Evolutionary conservation across 495 filamentous ascomycete genomes (phyloP), one percentile per base, ranked within the genome.

Genomic region (Penicillium daleae): DNA sequence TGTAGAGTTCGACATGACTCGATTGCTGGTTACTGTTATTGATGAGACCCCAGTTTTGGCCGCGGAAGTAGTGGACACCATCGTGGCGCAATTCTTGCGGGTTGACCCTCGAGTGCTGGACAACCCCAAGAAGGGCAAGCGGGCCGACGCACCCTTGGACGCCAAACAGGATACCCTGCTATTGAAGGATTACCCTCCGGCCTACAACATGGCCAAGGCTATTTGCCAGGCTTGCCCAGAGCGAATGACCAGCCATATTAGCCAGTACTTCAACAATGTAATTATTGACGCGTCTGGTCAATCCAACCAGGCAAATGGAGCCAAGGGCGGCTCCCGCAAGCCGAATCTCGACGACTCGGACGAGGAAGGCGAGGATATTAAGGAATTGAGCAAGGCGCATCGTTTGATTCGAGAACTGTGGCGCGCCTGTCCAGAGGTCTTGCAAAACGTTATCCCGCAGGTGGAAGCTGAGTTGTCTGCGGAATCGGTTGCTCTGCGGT

Each of bases 191-290:
- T 87, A 93, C 40, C 93, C 94, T 3, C 85, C 92, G 27, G 93
- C 95, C 1, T 98, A 99, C 72, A 91, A 92, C 66, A 97, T 97
- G 91, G 93, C 95, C 31, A 96, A 93, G 74, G 89, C 89, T 6
- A 89, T 99, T 31, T 99, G 95, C 74, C 95, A 94, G 67, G 79
- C 83, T n/a, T 94, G 87, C 60, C 87, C 91, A 2, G 95, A 97
- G 62, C 91, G 93, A 72, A 97, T 99, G 94, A 89, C 92, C 1
- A 88, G 92, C 52, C 89, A 92, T 66, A 89, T 97, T 57, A 93
- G 92, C 64, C 93, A 96, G 70, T 99, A 97, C 71, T 99, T 99
- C 76, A 95, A 93, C 73, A 92, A 97, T 60, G 92, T 98, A 24
- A 94, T 99, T 57, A 86, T 97, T 49, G 91, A 97, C 66, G 89